These are phyloP conservation scores for Pochonia chlamydosporia DNA, from an alignment of 2,329 filamentous ascomycete species.

Conservation along the genomic window DNA sequence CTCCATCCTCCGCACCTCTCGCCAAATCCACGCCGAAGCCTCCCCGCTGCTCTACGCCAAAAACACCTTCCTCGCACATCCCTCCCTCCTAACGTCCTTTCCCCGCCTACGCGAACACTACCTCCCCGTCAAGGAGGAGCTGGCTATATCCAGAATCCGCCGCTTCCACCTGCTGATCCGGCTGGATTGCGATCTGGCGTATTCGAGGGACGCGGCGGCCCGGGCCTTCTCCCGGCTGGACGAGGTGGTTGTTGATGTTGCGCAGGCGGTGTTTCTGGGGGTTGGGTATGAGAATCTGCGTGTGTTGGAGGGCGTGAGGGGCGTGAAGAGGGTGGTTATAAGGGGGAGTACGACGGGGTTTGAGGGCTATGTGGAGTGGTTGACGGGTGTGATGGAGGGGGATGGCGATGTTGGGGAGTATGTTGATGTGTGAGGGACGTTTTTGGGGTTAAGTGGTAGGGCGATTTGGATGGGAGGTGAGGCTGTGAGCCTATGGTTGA, in stretches of 20 bases:
- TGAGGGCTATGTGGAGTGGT: constrained; percentile 36
- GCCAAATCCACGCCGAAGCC: constrained; percentile 35
- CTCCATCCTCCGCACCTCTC: constrained; percentile 33
- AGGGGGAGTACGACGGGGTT: constrained; percentile 34
- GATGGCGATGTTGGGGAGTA: background rate
- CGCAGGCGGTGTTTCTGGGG: constrained; percentile 32
- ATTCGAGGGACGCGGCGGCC: constrained; percentile 22
- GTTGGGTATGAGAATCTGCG: constrained; percentile 31
- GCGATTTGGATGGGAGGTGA: too few species aligned
- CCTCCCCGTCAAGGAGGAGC: constrained; percentile 23
- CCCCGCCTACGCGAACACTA: constrained; percentile 31
- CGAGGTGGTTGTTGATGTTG: constrained; percentile 33
- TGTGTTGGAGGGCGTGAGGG: constrained; percentile 36
- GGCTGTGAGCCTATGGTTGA: too few species aligned
- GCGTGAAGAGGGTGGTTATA: constrained; percentile 29
- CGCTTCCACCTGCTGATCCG: constrained; percentile 34
- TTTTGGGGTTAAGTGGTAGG: constrained; percentile 10
- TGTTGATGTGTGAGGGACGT: constrained; percentile 14
- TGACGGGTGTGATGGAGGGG: constrained; percentile 31
- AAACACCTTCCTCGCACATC: constrained; percentile 40
- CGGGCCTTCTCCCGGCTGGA: constrained; percentile 30
- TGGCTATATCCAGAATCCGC: constrained; percentile 26
- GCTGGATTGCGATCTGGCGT: constrained; percentile 33
- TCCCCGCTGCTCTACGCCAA: constrained; percentile 32
- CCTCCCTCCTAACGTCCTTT: constrained; percentile 31